Evolutionary conservation across 768 basidiomycete genomes (phyloP), one percentile per base, ranked within the genome.

Genomic region (Psilocybe cubensis): DNA sequence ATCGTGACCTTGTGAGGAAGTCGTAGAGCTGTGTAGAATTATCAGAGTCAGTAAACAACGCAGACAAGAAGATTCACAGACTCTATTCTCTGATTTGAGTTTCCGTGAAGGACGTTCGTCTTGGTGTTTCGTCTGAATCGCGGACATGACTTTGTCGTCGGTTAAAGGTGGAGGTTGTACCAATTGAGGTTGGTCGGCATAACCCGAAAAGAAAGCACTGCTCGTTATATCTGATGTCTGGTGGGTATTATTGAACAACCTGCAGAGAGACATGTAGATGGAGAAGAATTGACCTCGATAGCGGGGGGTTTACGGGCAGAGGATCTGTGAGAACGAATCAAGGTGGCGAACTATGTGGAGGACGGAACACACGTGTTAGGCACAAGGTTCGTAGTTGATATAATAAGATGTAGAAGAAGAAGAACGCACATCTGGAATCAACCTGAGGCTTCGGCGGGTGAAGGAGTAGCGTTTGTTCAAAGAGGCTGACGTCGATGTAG

Each of bases 1-100:
- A 88, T 66, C 83, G 81, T 35, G 82, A 83, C 54, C 77, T 76
- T 47, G 79, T 79, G 52, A 80, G 75, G 72, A 90, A 88, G 24
- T 76, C 80, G 63, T 82, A 85, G 65, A 91, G 72, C 88, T 90
- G 63, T 46, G 50, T 49, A 57, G 17, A 25, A 27, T 42, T 29
- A 52, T 62, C 45, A 57, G 33, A 24, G 31, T 43, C 20, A 25
- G 46, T 24, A 23, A 18, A 9, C 21, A 29, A 40, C 33, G 25
- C 46, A 31, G 52, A 25, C 17, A 35, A 54, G 53, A 60, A 29
- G 49, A 10, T 20, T 4, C 31, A 48, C 75, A 52, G 46, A 81
- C 84, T 67, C 74, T 80, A 69, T 77, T 83, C 60, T 83, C 80
- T 18, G 75, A 70, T 63, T 76, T 77, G 61, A 69, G 52, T 62